A percentile compares a stretch with the other conserved stretches of the same genome.
Evolutionary conservation across 441 rosid genomes (phyloP).

Genomic region (Euphorbia schlechtendalii): DNA sequence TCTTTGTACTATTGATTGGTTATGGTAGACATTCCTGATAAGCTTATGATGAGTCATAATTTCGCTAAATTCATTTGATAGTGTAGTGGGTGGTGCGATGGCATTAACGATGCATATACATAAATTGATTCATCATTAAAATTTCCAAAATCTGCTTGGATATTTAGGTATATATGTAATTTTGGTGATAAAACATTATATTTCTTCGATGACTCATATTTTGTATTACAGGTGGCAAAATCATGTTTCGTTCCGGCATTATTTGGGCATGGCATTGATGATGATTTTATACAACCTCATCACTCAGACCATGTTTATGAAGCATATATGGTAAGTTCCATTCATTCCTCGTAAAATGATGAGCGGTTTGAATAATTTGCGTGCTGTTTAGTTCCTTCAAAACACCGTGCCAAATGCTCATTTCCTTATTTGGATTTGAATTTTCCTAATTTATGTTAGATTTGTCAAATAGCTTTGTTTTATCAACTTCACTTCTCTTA

Average conservation of each 20-base stretch:
- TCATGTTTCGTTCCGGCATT: conserved; percentile 91
- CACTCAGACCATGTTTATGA: conserved; percentile 86
- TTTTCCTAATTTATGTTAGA: background rate
- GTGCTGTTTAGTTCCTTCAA: background rate
- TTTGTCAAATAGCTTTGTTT: background rate
- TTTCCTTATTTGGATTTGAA: background rate
- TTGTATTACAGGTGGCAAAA: conserved; percentile 64
- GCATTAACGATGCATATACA: background rate
- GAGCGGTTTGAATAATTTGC: conserved; percentile 2
- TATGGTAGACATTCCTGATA: background rate
- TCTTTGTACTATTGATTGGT: background rate
- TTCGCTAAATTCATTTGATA: background rate
- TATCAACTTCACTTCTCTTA: background rate
- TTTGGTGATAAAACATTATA: background rate
- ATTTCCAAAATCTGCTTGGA: background rate
- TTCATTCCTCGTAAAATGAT: conserved; percentile 1
- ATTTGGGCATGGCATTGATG: conserved; percentile 89
- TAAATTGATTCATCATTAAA: background rate
- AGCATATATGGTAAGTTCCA: conserved; percentile 59
- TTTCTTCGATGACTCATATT: conserved; percentile 2
- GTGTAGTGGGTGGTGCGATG: background rate
- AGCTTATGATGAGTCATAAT: background rate
- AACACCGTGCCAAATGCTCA: background rate
- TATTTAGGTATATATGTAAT: background rate
- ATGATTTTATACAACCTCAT: conserved; percentile 92